Evolutionary conservation across 208 protist genomes (phyloP), one percentile per base, ranked within the genome.

Genomic region (Borovskyia barvae): DNA sequence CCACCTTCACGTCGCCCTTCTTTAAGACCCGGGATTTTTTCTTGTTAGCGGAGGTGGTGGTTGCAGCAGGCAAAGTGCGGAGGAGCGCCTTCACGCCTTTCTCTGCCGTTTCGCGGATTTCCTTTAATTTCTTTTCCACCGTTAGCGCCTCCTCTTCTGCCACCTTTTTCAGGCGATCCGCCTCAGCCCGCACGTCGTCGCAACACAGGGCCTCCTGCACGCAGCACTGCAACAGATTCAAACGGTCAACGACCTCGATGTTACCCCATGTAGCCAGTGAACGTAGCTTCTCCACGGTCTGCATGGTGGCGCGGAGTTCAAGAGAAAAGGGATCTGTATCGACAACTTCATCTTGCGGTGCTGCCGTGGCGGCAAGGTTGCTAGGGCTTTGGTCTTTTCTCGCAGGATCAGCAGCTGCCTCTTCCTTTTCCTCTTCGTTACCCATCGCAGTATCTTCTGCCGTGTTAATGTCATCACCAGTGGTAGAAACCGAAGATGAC

Each of bases 261-360:
- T 95, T 95, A 14, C 83, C 83, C 86, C 89, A 95, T 20, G 85
- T 75, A 4, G 85, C 83, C 35, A 85, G 43, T 4, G 70, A 61
- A 17, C 83, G 79, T 11, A 93, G 80, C 32, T 67, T 76, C 2
- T 78, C 50, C 6, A 95, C 58, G 26, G 51, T 53, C 26, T 82
- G 66, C 75, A 95, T 76, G 1, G 89, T 90, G 1, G 35, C 42
- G 49, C 80, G 82, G n/a, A 92, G 59, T 49, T 79, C 77, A 15
- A 54, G 51, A 19, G 56, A 65, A 26, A 89, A 78, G 33, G 53
- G 49, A 29, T 75, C 72, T 12, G 36, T 51, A 9, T 66, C 56
- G 19, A 45, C 25, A 20, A 67, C 69, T 14, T 77, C 65, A 12
- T 56, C 50, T 20, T 67, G 33, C 0, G 54, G 37, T 9, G 43